Conservation (phyloP, 495 filamentous ascomycete species). For the Choiromyces venosus region DNA sequence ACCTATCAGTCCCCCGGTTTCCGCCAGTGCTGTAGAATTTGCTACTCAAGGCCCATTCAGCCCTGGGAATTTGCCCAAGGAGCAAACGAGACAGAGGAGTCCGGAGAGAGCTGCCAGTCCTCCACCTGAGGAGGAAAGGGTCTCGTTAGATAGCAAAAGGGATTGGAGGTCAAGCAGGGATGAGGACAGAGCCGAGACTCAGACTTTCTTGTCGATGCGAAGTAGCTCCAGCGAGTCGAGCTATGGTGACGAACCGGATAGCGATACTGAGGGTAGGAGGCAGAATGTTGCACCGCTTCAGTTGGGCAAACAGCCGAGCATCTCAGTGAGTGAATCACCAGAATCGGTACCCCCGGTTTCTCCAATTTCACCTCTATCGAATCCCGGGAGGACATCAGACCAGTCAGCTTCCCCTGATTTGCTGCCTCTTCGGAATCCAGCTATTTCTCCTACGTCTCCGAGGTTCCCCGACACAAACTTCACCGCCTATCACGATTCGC, state of each 20-base stretch:
- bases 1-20: constrained; percentile 34
- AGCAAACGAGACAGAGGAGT: constrained; percentile 15
- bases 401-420: constrained; percentile 10
- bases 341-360: constrained; percentile 20
- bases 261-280: constrained; percentile 10
- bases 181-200: constrained; percentile 1
- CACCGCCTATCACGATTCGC: constrained; percentile 57
- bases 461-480: constrained; percentile 26
- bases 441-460: constrained; percentile 31
- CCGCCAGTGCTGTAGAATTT: constrained; percentile 25
- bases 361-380: constrained; percentile 23
- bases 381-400: constrained; percentile 16
- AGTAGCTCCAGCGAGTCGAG: constrained; percentile 24
- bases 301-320: constrained; percentile 17
- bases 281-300: constrained; percentile 27
- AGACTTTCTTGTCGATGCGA: constrained; percentile 18
- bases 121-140: constrained; percentile 8
- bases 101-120: constrained; percentile 11
- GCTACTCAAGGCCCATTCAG: constrained; percentile 34
- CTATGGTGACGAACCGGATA: constrained; percentile 21
- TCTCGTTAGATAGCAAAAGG: constrained; percentile 13
- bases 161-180: constrained; percentile 5
- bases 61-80: constrained; percentile 28
- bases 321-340: constrained; percentile 9
- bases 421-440: constrained; percentile 31